Evolutionary conservation across 169 alveolate genomes (phyloP), one percentile per base, ranked within the genome.

Genomic region (Toxoplasma gondii): DNA sequence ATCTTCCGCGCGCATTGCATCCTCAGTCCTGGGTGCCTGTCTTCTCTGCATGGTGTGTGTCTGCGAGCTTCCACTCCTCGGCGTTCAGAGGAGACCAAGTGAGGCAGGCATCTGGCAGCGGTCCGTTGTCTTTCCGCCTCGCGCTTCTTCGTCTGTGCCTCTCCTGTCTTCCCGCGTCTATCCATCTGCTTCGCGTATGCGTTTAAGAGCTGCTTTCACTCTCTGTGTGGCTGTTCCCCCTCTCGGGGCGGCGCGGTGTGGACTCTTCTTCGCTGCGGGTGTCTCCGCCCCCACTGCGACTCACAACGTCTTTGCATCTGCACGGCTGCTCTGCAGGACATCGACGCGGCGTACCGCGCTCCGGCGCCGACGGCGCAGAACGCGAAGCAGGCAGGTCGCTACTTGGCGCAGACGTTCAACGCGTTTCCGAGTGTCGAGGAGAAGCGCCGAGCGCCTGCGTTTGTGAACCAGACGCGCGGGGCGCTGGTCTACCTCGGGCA

Each of bases 291-390:
- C n/a, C n/a, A n/a, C n/a, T n/a, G n/a, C n/a, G n/a, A n/a, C n/a
- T n/a, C n/a, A n/a, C n/a, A n/a, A n/a, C n/a, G n/a, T 64, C 17
- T 64, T 22, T 64, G n/a, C 27, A 64, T 64, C 78, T 64, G 27
- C 27, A 27, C 27, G n/a, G 17, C 78, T 36, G 24, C 29, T 19
- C 64, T n/a, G 38, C 58, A 93, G 92, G 93, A 90, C 64, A 86
- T 96, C 34, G 97, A 96, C 82, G 45, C 36, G 34, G 69, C 92
- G 83, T 96, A 96, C 44, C 90, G 58, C 41, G 41, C 97, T 7
- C 97, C 97, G 44, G 96, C 97, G 9, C 97, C 97, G 36, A 96
- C 97, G 24, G 97, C 97, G 27, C 97, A 96, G 94, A 93, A 95
- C 44, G 97, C 97, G 38, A 39, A 93, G 44, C 96, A 96, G 80